Percentiles rank a stretch among this genome's conserved stretches.
Evolutionary conservation across 176 grass and related monocot species (phyloP).

Genomic region (Puccinellia tenuiflora): DNA sequence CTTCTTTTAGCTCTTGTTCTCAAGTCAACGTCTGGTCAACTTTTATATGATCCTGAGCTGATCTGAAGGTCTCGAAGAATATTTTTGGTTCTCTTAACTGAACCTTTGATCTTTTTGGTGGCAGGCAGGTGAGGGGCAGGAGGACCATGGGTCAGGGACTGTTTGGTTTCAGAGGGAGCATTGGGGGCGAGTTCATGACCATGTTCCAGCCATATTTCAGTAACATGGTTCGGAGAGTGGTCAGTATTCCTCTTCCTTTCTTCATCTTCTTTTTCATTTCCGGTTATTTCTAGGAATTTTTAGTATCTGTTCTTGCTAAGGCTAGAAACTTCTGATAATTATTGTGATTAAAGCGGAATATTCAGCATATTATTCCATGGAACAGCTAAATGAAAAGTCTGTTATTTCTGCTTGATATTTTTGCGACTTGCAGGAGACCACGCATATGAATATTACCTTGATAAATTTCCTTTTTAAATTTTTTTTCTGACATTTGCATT

Average conservation of each 20-base stretch:
- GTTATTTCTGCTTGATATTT: not conserved
- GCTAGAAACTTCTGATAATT: not conserved
- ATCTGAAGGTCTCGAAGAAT: not conserved
- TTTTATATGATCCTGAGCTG: not conserved
- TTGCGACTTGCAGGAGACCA: not conserved
- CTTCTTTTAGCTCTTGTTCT: not conserved
- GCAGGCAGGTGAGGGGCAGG: constrained; percentile 27
- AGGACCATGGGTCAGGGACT: constrained; percentile 12
- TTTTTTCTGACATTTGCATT: not conserved
- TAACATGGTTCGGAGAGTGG: constrained; percentile 41
- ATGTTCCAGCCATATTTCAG: constrained; percentile 20
- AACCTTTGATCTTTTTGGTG: not conserved
- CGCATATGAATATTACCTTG: not conserved
- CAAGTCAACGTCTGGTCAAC: constrained; percentile 22
- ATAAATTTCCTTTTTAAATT: not conserved
- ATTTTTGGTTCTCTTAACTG: not conserved
- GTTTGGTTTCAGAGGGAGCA: constrained; percentile 20
- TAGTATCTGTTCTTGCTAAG: not conserved
- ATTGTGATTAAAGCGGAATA: not conserved
- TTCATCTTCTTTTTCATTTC: not conserved
- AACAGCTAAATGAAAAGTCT: not conserved
- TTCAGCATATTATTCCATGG: not conserved
- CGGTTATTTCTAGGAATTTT: not conserved
- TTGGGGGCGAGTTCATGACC: constrained; percentile 24
- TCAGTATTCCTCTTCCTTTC: constrained; percentile 17